Evolutionary conservation across 768 basidiomycete species (phyloP), one percentile per base, ranked within the genome.

Genomic region (Lanmaoa rubissima): DNA sequence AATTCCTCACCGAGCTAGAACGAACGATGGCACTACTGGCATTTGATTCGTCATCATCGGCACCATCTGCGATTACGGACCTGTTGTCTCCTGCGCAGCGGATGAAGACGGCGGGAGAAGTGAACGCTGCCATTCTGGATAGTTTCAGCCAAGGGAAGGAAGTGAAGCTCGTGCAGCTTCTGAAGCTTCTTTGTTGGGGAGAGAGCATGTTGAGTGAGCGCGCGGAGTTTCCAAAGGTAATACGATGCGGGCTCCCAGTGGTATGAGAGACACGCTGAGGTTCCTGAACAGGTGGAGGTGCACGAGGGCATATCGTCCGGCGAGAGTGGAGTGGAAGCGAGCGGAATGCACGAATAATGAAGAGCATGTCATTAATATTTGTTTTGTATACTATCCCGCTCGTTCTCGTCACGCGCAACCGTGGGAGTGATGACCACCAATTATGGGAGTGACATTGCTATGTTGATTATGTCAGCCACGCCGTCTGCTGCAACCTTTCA

Each of bases 91-190:
- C 91, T 32, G 86, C 85, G 21, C 94, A 98, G 70, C 82, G 96
- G 48, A 82, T 92, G 83, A 90, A 89, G 75, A 96, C 95, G n/a
- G 95, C 95, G 1, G 87, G 90, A 21, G 93, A 96, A 75, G 86
- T 98, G 69, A 99, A 99, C 68, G 89, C 92, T 1, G 95, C 96
- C 34, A 96, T 99, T 53, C 75, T 99, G 68, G 92, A 94, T 66
- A 90, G 88, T 66, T 78, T 94, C 59, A 90, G 93, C 62, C 92
- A 98, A 65, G 93, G 94, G 0, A 90, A 89, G 69, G 92, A 96
- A 69, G 92, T 95, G 54, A 97, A 96, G 74, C 74, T 98, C 49
- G 83, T 88, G 31, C 86, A 85, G 17, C 69, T 98, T 68, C 73
- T 98, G 71, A 86, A 89, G 74, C 76, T 97, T 63, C 77, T 95